phyloP scores from a whole-genome alignment of 2,329 filamentous ascomycete genomes.

The Aspergillus sp. region DNA sequence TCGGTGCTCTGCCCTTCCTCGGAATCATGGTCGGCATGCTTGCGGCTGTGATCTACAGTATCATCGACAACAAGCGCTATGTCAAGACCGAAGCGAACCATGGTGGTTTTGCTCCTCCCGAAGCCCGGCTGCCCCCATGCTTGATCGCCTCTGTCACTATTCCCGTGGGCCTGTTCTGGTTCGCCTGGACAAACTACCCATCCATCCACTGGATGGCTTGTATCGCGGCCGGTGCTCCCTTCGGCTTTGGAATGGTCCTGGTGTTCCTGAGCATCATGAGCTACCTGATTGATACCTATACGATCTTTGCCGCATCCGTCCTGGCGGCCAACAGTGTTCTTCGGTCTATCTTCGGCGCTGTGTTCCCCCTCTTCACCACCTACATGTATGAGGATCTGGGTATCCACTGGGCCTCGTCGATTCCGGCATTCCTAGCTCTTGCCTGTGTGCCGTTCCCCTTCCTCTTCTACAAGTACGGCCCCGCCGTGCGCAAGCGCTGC shows the following conservation, averaged over 20 bases:
- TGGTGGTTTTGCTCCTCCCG: constrained; percentile 46
- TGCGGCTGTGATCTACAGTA: constrained; percentile 35
- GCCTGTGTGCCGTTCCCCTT: constrained; percentile 41
- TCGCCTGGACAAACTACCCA: constrained; percentile 56
- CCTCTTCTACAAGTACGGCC: constrained; percentile 40
- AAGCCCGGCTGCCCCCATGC: constrained; percentile 51
- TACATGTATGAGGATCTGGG: constrained; percentile 45
- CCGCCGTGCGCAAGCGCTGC: constrained; percentile 34
- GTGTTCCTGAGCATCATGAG: constrained; percentile 40
- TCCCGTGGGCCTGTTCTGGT: constrained; percentile 58
- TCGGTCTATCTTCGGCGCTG: constrained; percentile 43
- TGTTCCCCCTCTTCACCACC: constrained; percentile 46
- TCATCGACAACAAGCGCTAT: constrained; percentile 36
- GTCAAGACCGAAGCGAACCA: constrained; percentile 17
- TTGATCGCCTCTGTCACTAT: constrained; percentile 49
- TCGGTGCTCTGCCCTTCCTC: constrained; percentile 47
- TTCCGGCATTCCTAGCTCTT: constrained; percentile 44
- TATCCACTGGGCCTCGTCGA: constrained; percentile 46
- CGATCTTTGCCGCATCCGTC: constrained; percentile 39
- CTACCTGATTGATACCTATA: constrained; percentile 43
- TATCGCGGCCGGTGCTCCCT: constrained; percentile 33
- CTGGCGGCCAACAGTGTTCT: constrained; percentile 44
- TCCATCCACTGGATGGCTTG: constrained; percentile 38
- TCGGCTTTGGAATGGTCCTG: constrained; percentile 41
- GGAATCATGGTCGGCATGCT: constrained; percentile 43